These are phyloP conservation scores for Ploettnerulaceae sp. DNA, from an alignment of 2,329 filamentous ascomycete species.

Conservation along the genomic window DNA sequence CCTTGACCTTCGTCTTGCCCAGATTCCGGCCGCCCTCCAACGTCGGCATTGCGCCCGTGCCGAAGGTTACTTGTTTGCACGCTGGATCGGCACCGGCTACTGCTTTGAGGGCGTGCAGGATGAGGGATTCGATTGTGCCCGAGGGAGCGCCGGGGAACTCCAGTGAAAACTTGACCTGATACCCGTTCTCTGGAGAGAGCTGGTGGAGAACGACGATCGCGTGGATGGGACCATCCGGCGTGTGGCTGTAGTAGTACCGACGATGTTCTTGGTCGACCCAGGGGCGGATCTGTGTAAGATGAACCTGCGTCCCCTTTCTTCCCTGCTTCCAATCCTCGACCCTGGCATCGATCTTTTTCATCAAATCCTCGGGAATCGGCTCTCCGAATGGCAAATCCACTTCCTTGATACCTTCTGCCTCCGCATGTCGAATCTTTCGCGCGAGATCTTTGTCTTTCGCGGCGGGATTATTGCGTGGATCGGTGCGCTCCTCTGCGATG, in stretches of 20 bases:
- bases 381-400: slow-evolving; percentile 64
- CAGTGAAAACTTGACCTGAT: slow-evolving; percentile 94
- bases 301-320: slow-evolving; percentile 81
- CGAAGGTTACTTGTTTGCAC: slow-evolving; percentile 72
- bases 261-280: slow-evolving; percentile 83
- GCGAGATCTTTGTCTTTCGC: slow-evolving; percentile 70
- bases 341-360: slow-evolving; percentile 63
- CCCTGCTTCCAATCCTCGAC: slow-evolving; percentile 75
- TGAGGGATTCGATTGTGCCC: slow-evolving; percentile 79
- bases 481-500: slow-evolving; percentile 81
- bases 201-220: slow-evolving; percentile 80
- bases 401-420: slow-evolving; percentile 80
- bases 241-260: slow-evolving; percentile 78
- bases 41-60: slow-evolving; percentile 70
- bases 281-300: slow-evolving; percentile 82
- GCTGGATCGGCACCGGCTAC: slow-evolving; percentile 51
- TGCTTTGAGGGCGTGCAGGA: slow-evolving; percentile 60
- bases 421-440: slow-evolving; percentile 78
- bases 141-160: slow-evolving; percentile 86
- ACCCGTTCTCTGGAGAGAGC: slow-evolving; percentile 74
- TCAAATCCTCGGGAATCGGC: slow-evolving; percentile 60
- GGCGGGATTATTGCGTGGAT: slow-evolving; percentile 63
- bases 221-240: slow-evolving; percentile 61
- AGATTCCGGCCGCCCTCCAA: slow-evolving; percentile 78
- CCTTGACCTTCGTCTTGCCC: slow-evolving; percentile 72